Evolutionary conservation across 257 asterid species (phyloP).

Genomic region (Petrea volubilis): DNA sequence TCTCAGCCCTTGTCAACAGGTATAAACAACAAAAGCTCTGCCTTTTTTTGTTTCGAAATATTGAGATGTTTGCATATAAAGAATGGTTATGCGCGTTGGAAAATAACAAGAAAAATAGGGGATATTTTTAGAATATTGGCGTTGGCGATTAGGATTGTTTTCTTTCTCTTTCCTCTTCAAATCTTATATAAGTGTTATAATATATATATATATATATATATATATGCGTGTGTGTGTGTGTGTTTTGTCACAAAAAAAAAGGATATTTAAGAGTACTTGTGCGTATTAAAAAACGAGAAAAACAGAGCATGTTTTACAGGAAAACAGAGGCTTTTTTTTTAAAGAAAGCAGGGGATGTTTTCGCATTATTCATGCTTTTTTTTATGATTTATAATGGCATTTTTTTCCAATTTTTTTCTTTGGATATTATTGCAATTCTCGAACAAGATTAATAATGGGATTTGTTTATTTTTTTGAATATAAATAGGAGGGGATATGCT

Average conservation of each 20-base stretch:
- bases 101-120: background rate
- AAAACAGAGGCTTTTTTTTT: no score
- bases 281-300: background rate
- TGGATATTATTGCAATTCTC: background rate
- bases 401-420: background rate
- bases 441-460: background rate
- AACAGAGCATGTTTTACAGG: background rate
- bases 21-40: background rate
- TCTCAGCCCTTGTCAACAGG: constrained; percentile 36
- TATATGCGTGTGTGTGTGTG: no score
- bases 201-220: no score
- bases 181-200: no score
- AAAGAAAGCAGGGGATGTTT: no score
- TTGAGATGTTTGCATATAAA: no score
- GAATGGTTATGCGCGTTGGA: no score
- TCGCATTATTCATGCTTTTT: background rate
- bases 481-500: constrained; percentile 49
- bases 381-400: background rate
- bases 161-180: no score
- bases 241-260: no score
- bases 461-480: background rate
- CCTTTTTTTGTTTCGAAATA: no score
- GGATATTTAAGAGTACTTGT: background rate
- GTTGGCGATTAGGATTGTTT: no score
- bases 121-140: no score